These are phyloP conservation scores for Wallacemonas rigidus DNA, from an alignment of 208 protist species.

Conservation along the genomic window DNA sequence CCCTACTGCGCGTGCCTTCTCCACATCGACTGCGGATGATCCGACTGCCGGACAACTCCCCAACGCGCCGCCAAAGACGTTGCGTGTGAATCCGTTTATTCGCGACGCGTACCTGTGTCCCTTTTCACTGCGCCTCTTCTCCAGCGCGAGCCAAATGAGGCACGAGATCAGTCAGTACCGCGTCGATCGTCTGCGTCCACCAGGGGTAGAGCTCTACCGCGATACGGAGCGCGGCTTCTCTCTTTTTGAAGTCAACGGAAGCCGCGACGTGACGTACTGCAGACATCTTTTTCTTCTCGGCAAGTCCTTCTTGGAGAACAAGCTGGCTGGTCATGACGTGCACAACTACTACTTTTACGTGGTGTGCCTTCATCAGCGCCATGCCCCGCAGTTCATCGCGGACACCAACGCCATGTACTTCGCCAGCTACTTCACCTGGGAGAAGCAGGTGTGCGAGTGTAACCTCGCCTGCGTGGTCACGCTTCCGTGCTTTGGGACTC, in stretches of 20 bases:
- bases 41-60: not conserved
- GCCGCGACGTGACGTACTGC: conserved; percentile 76
- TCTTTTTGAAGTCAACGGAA: conserved; percentile 86
- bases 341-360: conserved; percentile 91
- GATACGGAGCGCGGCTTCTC: conserved; percentile 72
- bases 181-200: conserved; percentile 55
- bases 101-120: conserved; percentile 84
- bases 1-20: not conserved
- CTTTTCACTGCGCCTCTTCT: conserved; percentile 82
- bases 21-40: not conserved
- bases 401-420: conserved; percentile 79
- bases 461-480: conserved; percentile 99
- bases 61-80: conserved; percentile 1
- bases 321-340: conserved; percentile 85
- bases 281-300: conserved; percentile 84
- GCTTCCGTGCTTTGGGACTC: conserved; percentile 92
- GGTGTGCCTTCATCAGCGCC: conserved; percentile 73
- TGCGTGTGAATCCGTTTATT: conserved; percentile 60
- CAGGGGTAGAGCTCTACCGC: conserved; percentile 81
- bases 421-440: conserved; percentile 99
- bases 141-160: conserved; percentile 65
- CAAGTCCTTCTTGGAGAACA: conserved; percentile 92
- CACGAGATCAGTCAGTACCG: conserved; percentile 73
- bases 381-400: conserved; percentile 73
- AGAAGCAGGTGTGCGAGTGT: conserved; percentile 95